Base-by-base conservation (phyloP, 129 eudicot genomes). In the Gnaphalium uliginosum region DNA sequence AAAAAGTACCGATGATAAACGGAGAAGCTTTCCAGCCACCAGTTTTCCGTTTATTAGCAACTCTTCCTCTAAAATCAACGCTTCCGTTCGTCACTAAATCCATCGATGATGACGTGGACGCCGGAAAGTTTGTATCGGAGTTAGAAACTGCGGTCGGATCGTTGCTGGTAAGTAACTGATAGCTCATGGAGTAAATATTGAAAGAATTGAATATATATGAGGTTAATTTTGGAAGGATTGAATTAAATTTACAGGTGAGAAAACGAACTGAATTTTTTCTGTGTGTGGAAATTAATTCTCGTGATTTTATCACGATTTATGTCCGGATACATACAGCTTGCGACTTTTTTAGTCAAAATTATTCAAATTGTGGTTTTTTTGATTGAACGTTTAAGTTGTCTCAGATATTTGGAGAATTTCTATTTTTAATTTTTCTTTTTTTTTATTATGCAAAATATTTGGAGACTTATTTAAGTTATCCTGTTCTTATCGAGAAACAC, bases 11-110 rank as follows among this genome's bases (percentile, higher is more conserved):
- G 76, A 86, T 89, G 83, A 89, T 83, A 73, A 85, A 89, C 27
- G 96, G 89, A 23, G 91, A 78, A 33, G 96, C 96, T 68, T 81
- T 84, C 96, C 91, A 89, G 56, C 96, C 96, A 17, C 96, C 96
- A 7, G 96, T 89, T 8, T 53, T 78, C 24, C 78, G 87, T 66
- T 89, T 89, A 48, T 87, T 71, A 0, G 96, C 96, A n/a, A 79
- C 69, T 59, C 77, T 83, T 58, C 96, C 96, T 83, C 81, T 85
- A 57, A 77, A 89, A 46, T 87, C 86, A 50, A 86, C 79, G 37
- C 88, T 82, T 23, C 91, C 91, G 73, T 89, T 78, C 50, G 81
- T 66, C 13, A 84, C 96, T 75, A 87, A 78, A 56, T 80, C 86
- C 77, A 64, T 60, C 18, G 84, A 75, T 2, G 77, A 54, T 2